Evolutionary conservation across 306 rosid genomes (phyloP).

Genomic region (Erythrophleum fordii): DNA sequence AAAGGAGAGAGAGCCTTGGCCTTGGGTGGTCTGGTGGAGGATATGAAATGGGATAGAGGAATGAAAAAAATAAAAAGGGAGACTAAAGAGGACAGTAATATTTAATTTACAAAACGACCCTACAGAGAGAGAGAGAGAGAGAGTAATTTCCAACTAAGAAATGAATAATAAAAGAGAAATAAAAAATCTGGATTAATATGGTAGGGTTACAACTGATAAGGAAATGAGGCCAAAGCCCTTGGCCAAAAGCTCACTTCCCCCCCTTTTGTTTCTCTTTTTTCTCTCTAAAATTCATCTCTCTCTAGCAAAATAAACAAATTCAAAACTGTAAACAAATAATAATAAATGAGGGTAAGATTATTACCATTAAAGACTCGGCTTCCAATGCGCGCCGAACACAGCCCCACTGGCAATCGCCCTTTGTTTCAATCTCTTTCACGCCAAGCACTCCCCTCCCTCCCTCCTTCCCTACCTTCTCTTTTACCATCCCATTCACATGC

Average conservation of each 20-base stretch:
- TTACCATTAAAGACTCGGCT: conserved; percentile 35
- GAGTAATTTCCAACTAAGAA: conserved; percentile 39
- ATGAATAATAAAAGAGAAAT: conserved; percentile 19
- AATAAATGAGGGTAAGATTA: not conserved
- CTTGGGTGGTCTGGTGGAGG: conserved; percentile 64
- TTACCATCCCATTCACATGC: conserved; percentile 28
- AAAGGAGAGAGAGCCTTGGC: conserved; percentile 44
- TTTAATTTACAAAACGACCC: conserved; percentile 58
- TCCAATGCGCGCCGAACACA: conserved; percentile 47
- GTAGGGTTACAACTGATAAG: not conserved
- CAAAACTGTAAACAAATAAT: not conserved
- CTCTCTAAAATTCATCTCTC: not conserved
- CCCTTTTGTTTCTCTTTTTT: not conserved
- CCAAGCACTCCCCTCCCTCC: conserved; percentile 39
- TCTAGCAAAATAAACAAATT: not conserved
- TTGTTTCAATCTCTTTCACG: conserved; percentile 47
- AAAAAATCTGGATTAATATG: not conserved
- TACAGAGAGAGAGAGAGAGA: conserved; percentile 23
- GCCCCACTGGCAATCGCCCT: conserved; percentile 32
- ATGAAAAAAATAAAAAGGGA: conserved; percentile 39
- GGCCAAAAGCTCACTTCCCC: not conserved
- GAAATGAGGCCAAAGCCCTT: not conserved
- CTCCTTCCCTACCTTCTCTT: not conserved
- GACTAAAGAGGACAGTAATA: conserved; percentile 59
- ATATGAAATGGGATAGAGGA: conserved; percentile 45